Base-by-base conservation (phyloP, 805 yeast genomes). In the Saccharomycopsis olivae region DNA sequence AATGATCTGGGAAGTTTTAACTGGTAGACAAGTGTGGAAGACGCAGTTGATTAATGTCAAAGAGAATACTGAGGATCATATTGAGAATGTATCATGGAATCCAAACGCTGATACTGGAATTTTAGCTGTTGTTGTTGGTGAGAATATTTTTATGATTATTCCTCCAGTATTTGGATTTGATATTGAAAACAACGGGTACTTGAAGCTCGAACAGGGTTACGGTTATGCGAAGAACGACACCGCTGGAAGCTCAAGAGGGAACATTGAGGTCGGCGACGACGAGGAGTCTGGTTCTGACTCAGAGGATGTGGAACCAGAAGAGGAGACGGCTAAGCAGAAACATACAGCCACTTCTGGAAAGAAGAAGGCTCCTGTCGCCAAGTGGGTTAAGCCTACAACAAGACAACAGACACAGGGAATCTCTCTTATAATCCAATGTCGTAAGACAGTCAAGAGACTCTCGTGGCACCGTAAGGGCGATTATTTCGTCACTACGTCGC, bases 391-490 rank as follows among this genome's bases (percentile, higher is more conserved):
- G 47, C 95, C 97, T 33, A 65, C 75, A 3, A 65, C 65, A 41
- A 59, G 71, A 36, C 73, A 72, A 46, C 78, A 77, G 50, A 65
- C 69, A 27, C 64, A 71, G 38, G 94, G 94, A 40, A 76, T 87
- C 29, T 72, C 81, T 14, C 78, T 84, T 2, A 75, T 83, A 15
- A 71, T 92, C 36, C 73, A 81, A 39, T 68, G 81, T 47, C 58
- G 64, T 14, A 71, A 69, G 53, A 71, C 83, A 1, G 74, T 89
- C 47, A 87, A 85, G 61, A 79, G 77, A 54, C 50, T 92, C 17
- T 73, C 95, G 49, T 92, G 98, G 98, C 98, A 92, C 60, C 72
- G 96, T 59, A 82, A 83, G 55, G 98, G 98, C 53, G 98, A 92
- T 64, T 92, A 92, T 58, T 84, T 92, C 52, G 95, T 89, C 48